Conservation (phyloP, 345 rosid species). For the Rhodamnia argentea region DNA sequence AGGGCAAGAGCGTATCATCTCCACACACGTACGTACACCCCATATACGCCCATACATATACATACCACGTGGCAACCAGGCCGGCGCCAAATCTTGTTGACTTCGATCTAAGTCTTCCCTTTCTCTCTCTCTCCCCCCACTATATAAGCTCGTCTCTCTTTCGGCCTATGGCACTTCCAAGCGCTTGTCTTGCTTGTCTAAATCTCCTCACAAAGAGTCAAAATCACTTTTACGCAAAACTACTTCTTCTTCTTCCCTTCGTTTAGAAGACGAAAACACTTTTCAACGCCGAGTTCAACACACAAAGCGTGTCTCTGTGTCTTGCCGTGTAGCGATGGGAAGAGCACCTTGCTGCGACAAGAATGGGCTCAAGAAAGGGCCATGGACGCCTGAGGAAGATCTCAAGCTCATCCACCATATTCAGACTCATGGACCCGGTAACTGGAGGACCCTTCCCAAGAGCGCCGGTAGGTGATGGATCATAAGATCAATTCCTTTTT, state of each 20-base stretch:
- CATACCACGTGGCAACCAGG: conserved; percentile 1
- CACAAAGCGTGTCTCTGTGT: neutral
- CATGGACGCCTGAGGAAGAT: conserved; percentile 81
- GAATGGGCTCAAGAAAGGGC: conserved; percentile 76
- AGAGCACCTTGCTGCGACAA: conserved; percentile 82
- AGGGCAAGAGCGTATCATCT: neutral
- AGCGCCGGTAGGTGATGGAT: conserved; percentile 45
- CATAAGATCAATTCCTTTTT: neutral
- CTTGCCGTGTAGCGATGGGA: conserved; percentile 30
- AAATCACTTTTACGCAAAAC: neutral
- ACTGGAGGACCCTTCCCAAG: conserved; percentile 71
- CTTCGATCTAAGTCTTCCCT: neutral
- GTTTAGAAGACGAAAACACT: neutral
- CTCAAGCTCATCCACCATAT: conserved; percentile 46
- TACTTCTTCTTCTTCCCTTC: neutral
- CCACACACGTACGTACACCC: neutral
- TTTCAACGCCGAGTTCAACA: neutral
- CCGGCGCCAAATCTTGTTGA: conserved; percentile 11
- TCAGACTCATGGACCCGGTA: conserved; percentile 57
- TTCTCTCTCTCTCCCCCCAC: neutral
- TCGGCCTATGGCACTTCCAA: neutral
- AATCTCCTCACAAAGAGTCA: neutral
- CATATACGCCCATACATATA: neutral
- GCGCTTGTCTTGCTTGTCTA: neutral
- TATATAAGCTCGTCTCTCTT: neutral